Conservation (phyloP, 306 rosid species). For the Alnus rubra region DNA sequence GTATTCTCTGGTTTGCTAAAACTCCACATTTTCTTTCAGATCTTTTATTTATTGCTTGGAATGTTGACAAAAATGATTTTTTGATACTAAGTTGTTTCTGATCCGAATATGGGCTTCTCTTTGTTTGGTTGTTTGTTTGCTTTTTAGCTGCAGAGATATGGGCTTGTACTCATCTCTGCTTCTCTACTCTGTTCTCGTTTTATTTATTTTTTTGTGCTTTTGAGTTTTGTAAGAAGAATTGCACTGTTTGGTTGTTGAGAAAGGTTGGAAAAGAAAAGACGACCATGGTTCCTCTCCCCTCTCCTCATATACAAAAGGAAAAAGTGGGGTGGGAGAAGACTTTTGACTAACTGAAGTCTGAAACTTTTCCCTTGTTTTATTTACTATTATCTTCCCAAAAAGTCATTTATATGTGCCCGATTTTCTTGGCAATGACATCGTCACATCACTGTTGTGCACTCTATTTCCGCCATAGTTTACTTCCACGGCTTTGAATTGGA, state of each 20-base stretch:
- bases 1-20: neutral
- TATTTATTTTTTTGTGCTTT: neutral
- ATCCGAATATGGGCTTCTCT: neutral
- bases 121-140: neutral
- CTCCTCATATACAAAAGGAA: neutral
- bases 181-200: neutral
- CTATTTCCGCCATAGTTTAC: slow-evolving; percentile 9
- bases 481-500: slow-evolving; percentile 27
- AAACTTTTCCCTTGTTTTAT: neutral
- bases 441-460: slow-evolving; percentile 15
- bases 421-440: slow-evolving; percentile 42
- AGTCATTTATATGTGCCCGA: slow-evolving; percentile 24
- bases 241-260: slow-evolving; percentile 36
- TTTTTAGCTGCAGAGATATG: slow-evolving; percentile 3
- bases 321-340: neutral
- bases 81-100: neutral
- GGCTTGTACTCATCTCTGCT: neutral
- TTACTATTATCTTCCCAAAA: neutral
- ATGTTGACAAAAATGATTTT: slow-evolving; percentile 15
- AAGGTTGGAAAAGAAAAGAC: slow-evolving; percentile 3
- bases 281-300: neutral
- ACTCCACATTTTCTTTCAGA: slow-evolving; percentile 4
- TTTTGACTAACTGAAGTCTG: neutral
- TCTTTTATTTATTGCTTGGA: slow-evolving; percentile 4
- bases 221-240: neutral